Conservation (phyloP, 2,329 filamentous ascomycete species). For the Fusarium ambrosium region DNA sequence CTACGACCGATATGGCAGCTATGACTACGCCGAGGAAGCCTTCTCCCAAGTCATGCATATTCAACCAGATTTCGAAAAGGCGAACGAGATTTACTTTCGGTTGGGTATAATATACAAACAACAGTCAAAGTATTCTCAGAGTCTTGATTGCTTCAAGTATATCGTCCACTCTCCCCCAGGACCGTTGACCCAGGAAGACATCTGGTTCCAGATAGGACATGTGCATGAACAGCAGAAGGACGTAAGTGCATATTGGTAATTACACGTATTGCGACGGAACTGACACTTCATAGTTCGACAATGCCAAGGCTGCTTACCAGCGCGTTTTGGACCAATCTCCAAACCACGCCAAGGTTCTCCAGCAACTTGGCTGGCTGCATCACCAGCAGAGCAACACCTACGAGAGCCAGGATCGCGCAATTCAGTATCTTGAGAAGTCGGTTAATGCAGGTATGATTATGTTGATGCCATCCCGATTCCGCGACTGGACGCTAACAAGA, state of each 20-base stretch:
- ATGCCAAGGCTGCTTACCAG: conserved; percentile 91
- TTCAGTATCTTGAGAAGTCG: conserved; percentile 97
- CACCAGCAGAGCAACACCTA: conserved; percentile 96
- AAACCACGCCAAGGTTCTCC: conserved; percentile 96
- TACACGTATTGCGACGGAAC: conserved; percentile 42
- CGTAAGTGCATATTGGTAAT: conserved; percentile 70
- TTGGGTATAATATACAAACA: conserved; percentile 99
- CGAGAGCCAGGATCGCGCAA: conserved; percentile 93
- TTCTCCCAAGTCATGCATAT: conserved; percentile 99
- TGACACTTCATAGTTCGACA: conserved; percentile 80
- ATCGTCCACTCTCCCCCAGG: conserved; percentile 94
- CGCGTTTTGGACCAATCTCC: conserved; percentile 95
- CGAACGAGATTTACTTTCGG: conserved; percentile 98
- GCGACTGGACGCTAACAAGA: conserved; percentile 8
- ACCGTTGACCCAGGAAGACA: conserved; percentile 95
- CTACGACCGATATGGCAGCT: conserved; percentile 94
- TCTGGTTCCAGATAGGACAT: conserved; percentile 99
- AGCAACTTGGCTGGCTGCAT: conserved; percentile 97
- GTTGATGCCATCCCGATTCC: not conserved
- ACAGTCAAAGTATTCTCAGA: conserved; percentile 92
- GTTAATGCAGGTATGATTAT: conserved; percentile 82
- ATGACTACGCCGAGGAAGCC: conserved; percentile 97
- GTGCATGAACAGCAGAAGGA: conserved; percentile 99
- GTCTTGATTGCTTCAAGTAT: conserved; percentile 98
- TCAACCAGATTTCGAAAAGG: conserved; percentile 97